These are phyloP conservation scores for Ceratobasidium theobromae DNA, from an alignment of 1,284 basidiomycete genomes.

Conservation along the genomic window DNA sequence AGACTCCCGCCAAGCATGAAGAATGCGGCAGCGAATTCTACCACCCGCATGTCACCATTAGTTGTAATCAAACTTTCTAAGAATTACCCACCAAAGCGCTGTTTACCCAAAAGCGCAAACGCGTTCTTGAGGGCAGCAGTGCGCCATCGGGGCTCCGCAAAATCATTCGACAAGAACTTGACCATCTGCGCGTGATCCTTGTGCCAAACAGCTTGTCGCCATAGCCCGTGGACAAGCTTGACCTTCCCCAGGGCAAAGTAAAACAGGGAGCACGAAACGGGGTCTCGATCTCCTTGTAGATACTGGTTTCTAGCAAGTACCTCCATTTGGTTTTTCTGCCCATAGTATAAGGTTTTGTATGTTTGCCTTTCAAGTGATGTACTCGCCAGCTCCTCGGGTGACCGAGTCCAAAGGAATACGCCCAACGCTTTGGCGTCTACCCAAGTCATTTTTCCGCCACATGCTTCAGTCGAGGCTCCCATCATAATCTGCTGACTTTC, in stretches of 20 bases:
- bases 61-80: not conserved
- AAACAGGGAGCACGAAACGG: conserved; percentile 83
- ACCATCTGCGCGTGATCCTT: conserved; percentile 89
- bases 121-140: conserved; percentile 97
- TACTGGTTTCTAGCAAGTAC: conserved; percentile 91
- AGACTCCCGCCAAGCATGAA: conserved; percentile 89
- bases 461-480: conserved; percentile 67
- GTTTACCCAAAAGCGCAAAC: conserved; percentile 87
- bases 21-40: conserved; percentile 96
- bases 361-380: not conserved
- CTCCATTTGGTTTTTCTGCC: conserved; percentile 79
- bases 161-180: conserved; percentile 92
- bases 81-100: conserved; percentile 73
- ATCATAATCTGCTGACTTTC: conserved; percentile 86
- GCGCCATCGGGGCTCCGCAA: conserved; percentile 81
- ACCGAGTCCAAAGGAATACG: conserved; percentile 84
- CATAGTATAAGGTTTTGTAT: not conserved
- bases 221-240: conserved; percentile 89
- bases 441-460: conserved; percentile 85
- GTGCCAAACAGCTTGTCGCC: conserved; percentile 95
- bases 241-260: conserved; percentile 94
- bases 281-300: conserved; percentile 86
- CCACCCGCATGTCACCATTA: not conserved
- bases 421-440: conserved; percentile 82
- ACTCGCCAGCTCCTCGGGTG: conserved; percentile 72